These are phyloP conservation scores for Naganishia vaughanmartiniae DNA, from an alignment of 768 basidiomycete genomes.

Conservation along the genomic window DNA sequence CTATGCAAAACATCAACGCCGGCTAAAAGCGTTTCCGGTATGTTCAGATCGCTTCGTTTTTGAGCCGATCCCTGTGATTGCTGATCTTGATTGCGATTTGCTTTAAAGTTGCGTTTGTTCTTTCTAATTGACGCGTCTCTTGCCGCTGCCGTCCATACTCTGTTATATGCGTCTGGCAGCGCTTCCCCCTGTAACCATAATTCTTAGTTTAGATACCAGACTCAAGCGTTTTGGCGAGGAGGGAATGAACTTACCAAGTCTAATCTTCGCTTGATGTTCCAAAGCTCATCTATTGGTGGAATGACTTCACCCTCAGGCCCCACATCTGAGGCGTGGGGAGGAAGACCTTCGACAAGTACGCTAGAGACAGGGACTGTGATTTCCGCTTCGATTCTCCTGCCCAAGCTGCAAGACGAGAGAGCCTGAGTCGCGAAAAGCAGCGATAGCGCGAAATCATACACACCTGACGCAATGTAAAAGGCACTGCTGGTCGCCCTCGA, in stretches of 20 bases:
- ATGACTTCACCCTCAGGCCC: constrained; percentile 19
- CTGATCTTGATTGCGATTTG: constrained; percentile 6
- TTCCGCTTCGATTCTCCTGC: constrained; percentile 26
- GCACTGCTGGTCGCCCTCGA: constrained; percentile 48
- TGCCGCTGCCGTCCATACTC: constrained; percentile 39
- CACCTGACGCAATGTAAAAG: constrained; percentile 48
- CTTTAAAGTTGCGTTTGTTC: constrained; percentile 25
- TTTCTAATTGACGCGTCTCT: constrained; percentile 31
- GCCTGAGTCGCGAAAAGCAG: neutral
- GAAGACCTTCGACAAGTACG: constrained; percentile 16
- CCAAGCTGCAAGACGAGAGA: neutral
- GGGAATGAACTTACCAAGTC: constrained; percentile 41
- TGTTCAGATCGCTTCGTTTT: neutral
- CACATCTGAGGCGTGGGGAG: constrained; percentile 16
- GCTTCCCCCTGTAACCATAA: constrained; percentile 43
- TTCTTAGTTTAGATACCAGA: neutral
- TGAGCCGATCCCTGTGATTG: neutral
- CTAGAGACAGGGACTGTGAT: constrained; percentile 7
- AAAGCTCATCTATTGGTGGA: constrained; percentile 46
- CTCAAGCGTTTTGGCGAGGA: neutral
- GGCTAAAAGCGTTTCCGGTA: constrained; percentile 26
- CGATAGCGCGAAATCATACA: neutral
- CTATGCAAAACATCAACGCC: constrained; percentile 40
- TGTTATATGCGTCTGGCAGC: constrained; percentile 39
- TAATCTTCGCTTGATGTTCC: constrained; percentile 42